Conservation (phyloP, 148 eudicot genomes). For the Polygonum aviculare region DNA sequence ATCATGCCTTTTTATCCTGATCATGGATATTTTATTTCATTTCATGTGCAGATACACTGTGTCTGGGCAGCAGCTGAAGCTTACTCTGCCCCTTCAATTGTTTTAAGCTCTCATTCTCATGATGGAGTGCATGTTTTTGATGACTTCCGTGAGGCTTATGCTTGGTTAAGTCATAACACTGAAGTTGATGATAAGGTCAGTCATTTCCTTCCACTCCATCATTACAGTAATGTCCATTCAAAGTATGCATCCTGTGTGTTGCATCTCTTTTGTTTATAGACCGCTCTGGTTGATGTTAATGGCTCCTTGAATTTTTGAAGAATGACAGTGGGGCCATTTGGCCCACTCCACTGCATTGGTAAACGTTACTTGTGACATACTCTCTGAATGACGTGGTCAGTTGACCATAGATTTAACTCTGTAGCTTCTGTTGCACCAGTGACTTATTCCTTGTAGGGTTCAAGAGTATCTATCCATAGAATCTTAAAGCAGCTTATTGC, state of each 20-base stretch:
- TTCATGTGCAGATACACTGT: constrained; percentile 65
- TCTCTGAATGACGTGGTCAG: background rate
- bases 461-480: background rate
- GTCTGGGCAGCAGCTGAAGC: constrained; percentile 99
- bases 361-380: background rate
- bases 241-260: background rate
- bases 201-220: constrained; percentile 10
- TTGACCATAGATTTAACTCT: background rate
- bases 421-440: background rate
- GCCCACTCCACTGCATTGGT: background rate
- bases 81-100: constrained; percentile 95
- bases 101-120: constrained; percentile 67
- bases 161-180: constrained; percentile 93
- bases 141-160: constrained; percentile 97
- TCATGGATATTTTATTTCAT: background rate
- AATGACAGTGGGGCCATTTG: background rate
- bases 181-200: constrained; percentile 96
- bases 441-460: background rate
- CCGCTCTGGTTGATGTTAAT: background rate
- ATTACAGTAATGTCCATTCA: background rate
- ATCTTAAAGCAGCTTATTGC: background rate
- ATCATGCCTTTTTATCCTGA: background rate
- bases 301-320: background rate
- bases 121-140: constrained; percentile 98
- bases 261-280: background rate